Percentiles rank a stretch among this genome's conserved stretches.
Evolutionary conservation across 768 basidiomycete species (phyloP).

Genomic region (Obba rivulosa): DNA sequence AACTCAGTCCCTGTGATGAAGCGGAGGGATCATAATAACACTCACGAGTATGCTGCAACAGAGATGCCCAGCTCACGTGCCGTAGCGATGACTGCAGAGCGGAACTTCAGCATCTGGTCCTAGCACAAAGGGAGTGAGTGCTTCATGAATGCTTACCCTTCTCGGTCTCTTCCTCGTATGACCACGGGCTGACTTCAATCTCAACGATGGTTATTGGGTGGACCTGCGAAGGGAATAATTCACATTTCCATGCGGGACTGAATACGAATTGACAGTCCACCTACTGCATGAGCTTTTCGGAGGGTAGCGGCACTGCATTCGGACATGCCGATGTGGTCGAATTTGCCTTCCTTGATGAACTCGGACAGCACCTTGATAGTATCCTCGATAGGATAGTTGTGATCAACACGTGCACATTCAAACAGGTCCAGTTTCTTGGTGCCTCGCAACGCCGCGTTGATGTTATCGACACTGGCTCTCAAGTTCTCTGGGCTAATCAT

Average conservation of each 20-base stretch:
- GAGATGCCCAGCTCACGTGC: constrained; percentile 51
- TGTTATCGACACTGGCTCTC: constrained; percentile 40
- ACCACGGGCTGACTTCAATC: constrained; percentile 63
- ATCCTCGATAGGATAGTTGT: constrained; percentile 40
- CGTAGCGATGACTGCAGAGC: constrained; percentile 40
- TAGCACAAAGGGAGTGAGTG: too few species aligned
- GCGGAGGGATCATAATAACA: neutral
- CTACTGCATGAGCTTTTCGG: constrained; percentile 29
- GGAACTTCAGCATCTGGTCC: constrained; percentile 9
- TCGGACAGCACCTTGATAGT: constrained; percentile 35
- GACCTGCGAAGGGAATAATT: constrained; percentile 27
- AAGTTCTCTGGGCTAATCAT: constrained; percentile 33
- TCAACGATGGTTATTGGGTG: constrained; percentile 55
- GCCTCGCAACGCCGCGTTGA: constrained; percentile 40
- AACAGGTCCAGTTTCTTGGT: constrained; percentile 58
- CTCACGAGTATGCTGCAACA: constrained; percentile 54
- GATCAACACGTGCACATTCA: constrained; percentile 45
- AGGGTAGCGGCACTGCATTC: constrained; percentile 50
- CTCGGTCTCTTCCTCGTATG: constrained; percentile 47
- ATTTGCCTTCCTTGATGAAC: constrained; percentile 49
- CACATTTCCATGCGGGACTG: neutral
- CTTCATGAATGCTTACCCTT: constrained; percentile 34
- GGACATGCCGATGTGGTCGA: constrained; percentile 55
- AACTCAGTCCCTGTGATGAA: neutral
- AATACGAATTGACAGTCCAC: constrained; percentile 9